Conservation (phyloP, 257 asterid species). For the Solanum gandarillasii region DNA sequence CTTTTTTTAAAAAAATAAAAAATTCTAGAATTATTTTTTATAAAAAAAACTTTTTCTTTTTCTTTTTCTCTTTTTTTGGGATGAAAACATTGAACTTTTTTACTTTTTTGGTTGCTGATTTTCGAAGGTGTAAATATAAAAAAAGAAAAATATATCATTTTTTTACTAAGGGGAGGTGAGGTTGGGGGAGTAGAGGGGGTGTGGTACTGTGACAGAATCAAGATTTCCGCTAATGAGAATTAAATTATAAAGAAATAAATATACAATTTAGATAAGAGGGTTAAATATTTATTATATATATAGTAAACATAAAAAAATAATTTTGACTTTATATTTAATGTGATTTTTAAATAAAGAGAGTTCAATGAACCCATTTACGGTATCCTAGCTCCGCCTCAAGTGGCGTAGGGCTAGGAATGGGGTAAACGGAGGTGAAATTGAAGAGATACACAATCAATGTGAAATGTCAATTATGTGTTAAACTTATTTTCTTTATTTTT, state of each 20-base stretch:
- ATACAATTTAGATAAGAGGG: fast-evolving
- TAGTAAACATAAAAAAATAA: too few species aligned
- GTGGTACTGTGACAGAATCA: fast-evolving
- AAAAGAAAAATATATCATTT: too few species aligned
- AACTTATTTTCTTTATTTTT: background rate
- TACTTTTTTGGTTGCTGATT: background rate
- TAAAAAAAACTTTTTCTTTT: background rate
- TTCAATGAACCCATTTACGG: too few species aligned
- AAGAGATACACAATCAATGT: background rate
- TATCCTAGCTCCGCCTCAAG: background rate
- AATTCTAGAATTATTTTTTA: background rate
- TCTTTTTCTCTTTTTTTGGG: background rate
- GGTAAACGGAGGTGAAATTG: background rate
- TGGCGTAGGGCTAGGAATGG: background rate
- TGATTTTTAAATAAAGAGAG: background rate
- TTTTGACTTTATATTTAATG: too few species aligned
- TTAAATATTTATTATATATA: too few species aligned
- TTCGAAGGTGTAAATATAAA: background rate
- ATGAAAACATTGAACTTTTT: background rate
- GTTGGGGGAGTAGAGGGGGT: background rate
- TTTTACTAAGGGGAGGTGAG: background rate
- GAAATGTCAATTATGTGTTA: fast-evolving
- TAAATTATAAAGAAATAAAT: background rate
- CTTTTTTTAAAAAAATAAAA: too few species aligned
- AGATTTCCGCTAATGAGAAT: fast-evolving